Evolutionary conservation across 306 rosid genomes (phyloP).

Genomic region (Sicyos edulis): DNA sequence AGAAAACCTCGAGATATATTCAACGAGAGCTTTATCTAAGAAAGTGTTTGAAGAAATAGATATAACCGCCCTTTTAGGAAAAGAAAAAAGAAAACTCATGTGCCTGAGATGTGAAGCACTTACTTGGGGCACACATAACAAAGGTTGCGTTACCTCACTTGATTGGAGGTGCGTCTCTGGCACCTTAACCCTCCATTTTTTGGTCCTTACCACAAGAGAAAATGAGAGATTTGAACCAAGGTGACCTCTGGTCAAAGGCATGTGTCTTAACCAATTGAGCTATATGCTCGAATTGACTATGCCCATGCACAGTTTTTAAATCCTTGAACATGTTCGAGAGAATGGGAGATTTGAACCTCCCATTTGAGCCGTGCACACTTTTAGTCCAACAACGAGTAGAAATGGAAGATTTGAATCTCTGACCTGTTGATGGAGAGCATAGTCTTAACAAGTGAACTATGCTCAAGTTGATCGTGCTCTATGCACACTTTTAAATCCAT

Average conservation of each 20-base stretch:
- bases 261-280: not conserved
- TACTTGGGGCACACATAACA: not conserved
- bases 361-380: no score
- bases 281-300: not conserved
- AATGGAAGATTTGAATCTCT: no score
- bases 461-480: no score
- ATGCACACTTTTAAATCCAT: no score
- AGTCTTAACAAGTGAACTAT: no score
- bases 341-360: no score
- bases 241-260: not conserved
- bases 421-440: no score
- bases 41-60: not conserved
- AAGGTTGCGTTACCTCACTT: not conserved
- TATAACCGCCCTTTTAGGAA: not conserved
- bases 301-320: not conserved
- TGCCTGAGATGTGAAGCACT: not conserved
- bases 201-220: not conserved
- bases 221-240: not conserved
- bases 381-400: no score
- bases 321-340: not conserved
- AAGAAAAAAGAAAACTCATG: not conserved
- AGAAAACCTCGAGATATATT: not conserved
- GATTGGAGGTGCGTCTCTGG: not conserved
- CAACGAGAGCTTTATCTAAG: not conserved
- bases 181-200: not conserved